Evolutionary conservation across 148 eudicot genomes (phyloP).

Genomic region (Rhododendron williamsianum): DNA sequence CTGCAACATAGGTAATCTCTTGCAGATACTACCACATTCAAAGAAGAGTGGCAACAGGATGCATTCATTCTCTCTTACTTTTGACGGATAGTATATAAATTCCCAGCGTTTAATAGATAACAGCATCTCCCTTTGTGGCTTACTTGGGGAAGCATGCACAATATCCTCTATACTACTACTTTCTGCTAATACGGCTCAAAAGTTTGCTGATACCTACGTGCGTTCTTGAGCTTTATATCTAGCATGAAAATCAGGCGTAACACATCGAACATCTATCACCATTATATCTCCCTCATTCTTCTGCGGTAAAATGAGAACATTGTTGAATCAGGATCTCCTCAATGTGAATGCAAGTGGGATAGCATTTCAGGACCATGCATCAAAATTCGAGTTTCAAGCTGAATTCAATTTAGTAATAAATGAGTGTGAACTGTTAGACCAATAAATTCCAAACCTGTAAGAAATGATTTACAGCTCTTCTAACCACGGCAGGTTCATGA

Average conservation of each 20-base stretch:
- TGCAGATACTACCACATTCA: constrained; percentile 5
- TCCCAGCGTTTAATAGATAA: not conserved
- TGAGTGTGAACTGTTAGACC: not conserved
- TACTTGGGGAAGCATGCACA: not conserved
- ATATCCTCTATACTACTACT: not conserved
- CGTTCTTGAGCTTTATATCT: constrained; percentile 95
- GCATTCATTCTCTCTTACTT: not conserved
- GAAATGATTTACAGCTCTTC: constrained; percentile 87
- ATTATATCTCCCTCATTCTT: constrained; percentile 66
- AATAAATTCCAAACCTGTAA: constrained; percentile 51
- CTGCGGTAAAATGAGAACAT: constrained; percentile 36
- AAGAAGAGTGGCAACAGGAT: not conserved
- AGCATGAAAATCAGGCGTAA: constrained; percentile 81
- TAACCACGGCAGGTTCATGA: constrained; percentile 80
- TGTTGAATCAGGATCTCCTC: constrained; percentile 7
- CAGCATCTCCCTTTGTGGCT: not conserved
- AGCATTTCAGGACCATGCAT: not conserved
- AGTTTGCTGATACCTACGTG: constrained; percentile 69
- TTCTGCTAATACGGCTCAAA: not conserved
- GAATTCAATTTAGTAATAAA: not conserved
- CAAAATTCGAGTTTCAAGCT: not conserved
- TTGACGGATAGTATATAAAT: not conserved
- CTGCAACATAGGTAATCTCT: not conserved
- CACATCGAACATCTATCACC: constrained; percentile 71
- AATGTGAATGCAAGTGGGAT: not conserved